Conservation (phyloP, 441 rosid species). For the Kokia cookei region DNA sequence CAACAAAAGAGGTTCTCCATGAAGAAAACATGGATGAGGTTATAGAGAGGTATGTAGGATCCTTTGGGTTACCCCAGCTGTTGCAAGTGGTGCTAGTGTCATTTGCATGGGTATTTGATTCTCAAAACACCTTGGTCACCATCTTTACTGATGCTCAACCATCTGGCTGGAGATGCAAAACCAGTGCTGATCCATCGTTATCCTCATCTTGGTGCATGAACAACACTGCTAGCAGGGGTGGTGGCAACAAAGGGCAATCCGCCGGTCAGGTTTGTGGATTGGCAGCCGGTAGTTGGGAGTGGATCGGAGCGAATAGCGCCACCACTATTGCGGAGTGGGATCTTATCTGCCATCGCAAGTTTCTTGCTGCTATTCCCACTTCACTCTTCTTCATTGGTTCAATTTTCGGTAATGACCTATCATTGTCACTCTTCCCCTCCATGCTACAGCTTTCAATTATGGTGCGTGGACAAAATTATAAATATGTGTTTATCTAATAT, state of each 20-base stretch:
- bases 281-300: slow-evolving; percentile 43
- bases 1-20: too few species aligned
- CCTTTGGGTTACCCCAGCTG: slow-evolving; percentile 52
- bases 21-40: slow-evolving; percentile 43
- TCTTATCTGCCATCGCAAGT: slow-evolving; percentile 54
- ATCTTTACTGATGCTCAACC: slow-evolving; percentile 68
- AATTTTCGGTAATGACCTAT: slow-evolving; percentile 28
- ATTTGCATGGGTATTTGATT: slow-evolving; percentile 60
- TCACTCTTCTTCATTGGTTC: slow-evolving; percentile 65
- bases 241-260: slow-evolving; percentile 5
- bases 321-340: slow-evolving; percentile 57
- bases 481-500: too few species aligned
- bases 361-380: slow-evolving; percentile 61
- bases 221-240: neutral
- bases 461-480: too few species aligned
- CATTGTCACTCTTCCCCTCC: neutral
- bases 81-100: slow-evolving; percentile 56
- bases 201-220: neutral
- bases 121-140: slow-evolving; percentile 54
- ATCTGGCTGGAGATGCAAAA: slow-evolving; percentile 25
- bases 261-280: slow-evolving; percentile 29
- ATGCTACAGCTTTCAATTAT: neutral
- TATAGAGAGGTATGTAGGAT: slow-evolving; percentile 46
- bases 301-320: slow-evolving; percentile 42
- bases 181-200: neutral